These are phyloP conservation scores for Mimosa bimucronata DNA, from an alignment of 306 rosid species.

Conservation along the genomic window DNA sequence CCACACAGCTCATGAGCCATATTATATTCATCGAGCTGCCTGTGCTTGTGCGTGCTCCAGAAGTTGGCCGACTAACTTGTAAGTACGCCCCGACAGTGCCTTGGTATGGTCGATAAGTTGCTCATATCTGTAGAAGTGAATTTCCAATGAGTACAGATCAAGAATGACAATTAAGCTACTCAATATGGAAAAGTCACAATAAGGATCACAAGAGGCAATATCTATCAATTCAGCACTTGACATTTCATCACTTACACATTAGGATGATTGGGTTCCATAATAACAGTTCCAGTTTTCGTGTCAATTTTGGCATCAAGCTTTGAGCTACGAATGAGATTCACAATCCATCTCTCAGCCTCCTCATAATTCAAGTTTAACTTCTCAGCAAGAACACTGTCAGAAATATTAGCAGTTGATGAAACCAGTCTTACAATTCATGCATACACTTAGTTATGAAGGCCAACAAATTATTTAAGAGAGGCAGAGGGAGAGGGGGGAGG, in stretches of 20 bases:
- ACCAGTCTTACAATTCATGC: neutral
- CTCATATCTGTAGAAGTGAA: conserved; percentile 63
- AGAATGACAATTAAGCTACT: neutral
- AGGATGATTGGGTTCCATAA: conserved; percentile 85
- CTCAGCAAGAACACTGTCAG: conserved; percentile 88
- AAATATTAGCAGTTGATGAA: conserved; percentile 25
- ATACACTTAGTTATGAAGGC: neutral
- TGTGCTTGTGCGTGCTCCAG: conserved; percentile 70
- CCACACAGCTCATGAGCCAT: conserved; percentile 23
- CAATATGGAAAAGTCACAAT: conserved; percentile 9
- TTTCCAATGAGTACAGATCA: neutral
- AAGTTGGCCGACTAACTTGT: conserved; percentile 62
- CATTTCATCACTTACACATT: conserved; percentile 69
- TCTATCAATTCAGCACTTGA: conserved; percentile 14
- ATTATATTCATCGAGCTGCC: conserved; percentile 50
- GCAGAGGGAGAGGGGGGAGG: neutral
- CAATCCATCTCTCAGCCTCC: conserved; percentile 97
- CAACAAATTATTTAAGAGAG: neutral
- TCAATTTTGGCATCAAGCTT: conserved; percentile 86
- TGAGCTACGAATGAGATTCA: conserved; percentile 66
- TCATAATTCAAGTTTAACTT: conserved; percentile 87
- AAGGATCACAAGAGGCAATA: neutral
- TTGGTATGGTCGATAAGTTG: conserved; percentile 83
- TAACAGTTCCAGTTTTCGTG: conserved; percentile 67
- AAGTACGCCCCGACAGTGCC: conserved; percentile 69